Percentiles rank a stretch among this genome's conserved stretches.
These are phyloP conservation scores for Irpex sp. DNA, from an alignment of 1,284 basidiomycete species.

Conservation along the genomic window DNA sequence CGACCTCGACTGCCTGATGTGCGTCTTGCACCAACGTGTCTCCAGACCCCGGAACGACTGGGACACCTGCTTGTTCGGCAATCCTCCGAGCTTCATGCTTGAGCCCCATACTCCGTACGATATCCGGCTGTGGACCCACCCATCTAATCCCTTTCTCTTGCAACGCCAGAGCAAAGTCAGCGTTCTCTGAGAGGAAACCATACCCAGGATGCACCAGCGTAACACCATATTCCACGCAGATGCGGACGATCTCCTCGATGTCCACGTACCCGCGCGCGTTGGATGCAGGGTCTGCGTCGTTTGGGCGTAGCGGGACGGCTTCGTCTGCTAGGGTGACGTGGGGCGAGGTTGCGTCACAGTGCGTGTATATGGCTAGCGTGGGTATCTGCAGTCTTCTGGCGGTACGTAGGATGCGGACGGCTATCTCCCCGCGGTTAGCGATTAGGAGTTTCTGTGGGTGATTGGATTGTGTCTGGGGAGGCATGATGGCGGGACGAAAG, in stretches of 20 bases:
- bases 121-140: conserved; percentile 54
- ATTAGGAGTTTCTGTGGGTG: conserved; percentile 36
- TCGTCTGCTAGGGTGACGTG: conserved; percentile 53
- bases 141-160: conserved; percentile 50
- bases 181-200: conserved; percentile 66
- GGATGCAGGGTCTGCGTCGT: conserved; percentile 15
- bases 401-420: conserved; percentile 53
- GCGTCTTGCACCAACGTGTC: conserved; percentile 40
- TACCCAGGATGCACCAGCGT: conserved; percentile 68
- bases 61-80: conserved; percentile 46
- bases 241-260: conserved; percentile 36
- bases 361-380: conserved; percentile 53
- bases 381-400: conserved; percentile 43
- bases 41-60: conserved; percentile 53
- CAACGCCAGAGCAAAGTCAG: conserved; percentile 49
- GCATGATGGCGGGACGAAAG: neutral
- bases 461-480: neutral
- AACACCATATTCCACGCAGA: conserved; percentile 39
- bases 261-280: conserved; percentile 40
- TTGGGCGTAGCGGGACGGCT: conserved; percentile 34
- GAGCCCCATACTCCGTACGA: conserved; percentile 55
- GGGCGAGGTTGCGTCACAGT: conserved; percentile 48
- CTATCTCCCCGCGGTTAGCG: conserved; percentile 52
- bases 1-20: conserved; percentile 41
- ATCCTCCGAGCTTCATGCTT: conserved; percentile 59